A percentile compares a stretch with the other conserved stretches of the same genome.
These are phyloP conservation scores for Acanthamoeba castellanii DNA, from an alignment of 208 protist species.

Conservation along the genomic window DNA sequence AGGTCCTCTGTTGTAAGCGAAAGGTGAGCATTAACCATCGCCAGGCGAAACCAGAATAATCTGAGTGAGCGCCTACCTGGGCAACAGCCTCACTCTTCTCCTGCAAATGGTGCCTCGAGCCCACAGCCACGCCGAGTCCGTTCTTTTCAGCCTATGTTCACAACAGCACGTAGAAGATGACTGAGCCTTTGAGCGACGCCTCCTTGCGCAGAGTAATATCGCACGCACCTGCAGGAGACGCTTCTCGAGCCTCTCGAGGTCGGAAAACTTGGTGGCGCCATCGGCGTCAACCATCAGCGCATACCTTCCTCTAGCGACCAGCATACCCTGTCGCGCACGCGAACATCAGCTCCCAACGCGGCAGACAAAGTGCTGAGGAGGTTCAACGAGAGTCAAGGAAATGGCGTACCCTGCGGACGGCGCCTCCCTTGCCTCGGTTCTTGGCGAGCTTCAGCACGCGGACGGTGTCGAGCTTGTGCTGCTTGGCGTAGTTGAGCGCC, in stretches of 20 bases:
- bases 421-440: conserved; percentile 90
- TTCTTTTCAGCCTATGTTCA: conserved; percentile 72
- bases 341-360: background rate
- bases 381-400: background rate
- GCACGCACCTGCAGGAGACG: conserved; percentile 16
- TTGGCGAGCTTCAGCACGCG: conserved; percentile 81
- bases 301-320: conserved; percentile 83
- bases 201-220: background rate
- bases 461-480: conserved; percentile 79
- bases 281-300: conserved; percentile 92
- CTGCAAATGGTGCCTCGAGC: conserved; percentile 85
- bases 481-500: conserved; percentile 67
- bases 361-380: conserved; percentile 37
- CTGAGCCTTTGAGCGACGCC: background rate
- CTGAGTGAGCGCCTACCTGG: conserved; percentile 53
- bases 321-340: conserved; percentile 81
- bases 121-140: conserved; percentile 82
- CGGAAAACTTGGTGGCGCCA: conserved; percentile 89
- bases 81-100: conserved; percentile 85
- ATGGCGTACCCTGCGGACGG: conserved; percentile 82
- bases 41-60: background rate
- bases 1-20: conserved; percentile 74
- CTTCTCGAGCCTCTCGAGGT: conserved; percentile 81
- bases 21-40: background rate
- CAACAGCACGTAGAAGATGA: conserved; percentile 34